Evolutionary conservation across 305 asterid genomes (phyloP).

Genomic region (Galium porrigens): DNA sequence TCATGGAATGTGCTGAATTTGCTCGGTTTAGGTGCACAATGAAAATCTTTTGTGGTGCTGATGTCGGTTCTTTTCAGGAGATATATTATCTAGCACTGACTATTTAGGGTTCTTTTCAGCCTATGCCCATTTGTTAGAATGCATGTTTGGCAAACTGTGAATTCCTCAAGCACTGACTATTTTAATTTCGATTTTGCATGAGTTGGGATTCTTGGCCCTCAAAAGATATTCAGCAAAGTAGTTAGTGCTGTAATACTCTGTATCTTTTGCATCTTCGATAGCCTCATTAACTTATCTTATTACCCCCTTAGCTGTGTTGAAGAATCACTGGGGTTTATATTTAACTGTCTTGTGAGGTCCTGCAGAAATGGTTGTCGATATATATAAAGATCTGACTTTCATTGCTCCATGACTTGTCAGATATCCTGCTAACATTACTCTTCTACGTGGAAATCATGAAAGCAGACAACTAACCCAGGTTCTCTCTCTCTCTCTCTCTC

Average conservation of each 20-base stretch:
- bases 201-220: background rate
- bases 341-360: background rate
- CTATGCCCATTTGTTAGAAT: background rate
- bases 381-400: background rate
- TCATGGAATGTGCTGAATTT: background rate
- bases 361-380: background rate
- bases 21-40: background rate
- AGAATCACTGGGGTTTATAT: background rate
- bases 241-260: background rate
- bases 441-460: constrained; percentile 94
- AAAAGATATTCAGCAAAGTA: background rate
- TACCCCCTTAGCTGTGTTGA: background rate
- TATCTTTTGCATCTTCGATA: background rate
- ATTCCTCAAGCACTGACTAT: background rate
- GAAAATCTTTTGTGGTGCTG: background rate
- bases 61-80: too few species aligned
- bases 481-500: background rate
- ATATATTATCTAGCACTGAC: too few species aligned
- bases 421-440: constrained; percentile 88
- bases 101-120: too few species aligned
- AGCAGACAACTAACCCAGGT: constrained; percentile 98
- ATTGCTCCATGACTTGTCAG: constrained; percentile 21
- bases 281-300: background rate
- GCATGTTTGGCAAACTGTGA: background rate
- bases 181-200: background rate